Conservation (phyloP, 768 basidiomycete genomes). For the Sarcodon aspratus region DNA sequence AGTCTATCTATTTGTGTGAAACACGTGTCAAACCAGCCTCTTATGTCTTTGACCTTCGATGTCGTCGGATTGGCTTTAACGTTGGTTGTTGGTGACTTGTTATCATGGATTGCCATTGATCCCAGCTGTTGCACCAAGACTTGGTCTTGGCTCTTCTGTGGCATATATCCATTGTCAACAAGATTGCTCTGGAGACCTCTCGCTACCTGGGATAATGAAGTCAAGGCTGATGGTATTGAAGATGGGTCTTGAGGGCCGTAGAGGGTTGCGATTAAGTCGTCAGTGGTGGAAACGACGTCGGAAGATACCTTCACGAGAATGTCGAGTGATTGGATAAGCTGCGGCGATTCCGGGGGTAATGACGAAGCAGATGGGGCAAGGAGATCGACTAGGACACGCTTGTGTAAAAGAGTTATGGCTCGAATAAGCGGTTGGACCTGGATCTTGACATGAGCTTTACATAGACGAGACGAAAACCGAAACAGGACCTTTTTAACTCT, state of each 20-base stretch:
- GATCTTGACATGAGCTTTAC: background rate
- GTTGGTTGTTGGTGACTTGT: no score
- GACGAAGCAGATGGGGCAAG: constrained; percentile 18
- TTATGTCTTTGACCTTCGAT: constrained; percentile 22
- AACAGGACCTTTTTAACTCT: constrained; percentile 45
- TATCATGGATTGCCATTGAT: constrained; percentile 10
- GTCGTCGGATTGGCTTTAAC: background rate
- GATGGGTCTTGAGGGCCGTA: constrained; percentile 49
- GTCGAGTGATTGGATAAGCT: constrained; percentile 29
- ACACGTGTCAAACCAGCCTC: constrained; percentile 57
- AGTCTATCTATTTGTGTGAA: constrained; percentile 46
- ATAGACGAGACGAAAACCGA: constrained; percentile 1
- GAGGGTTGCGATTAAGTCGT: constrained; percentile 57
- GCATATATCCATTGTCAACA: constrained; percentile 7
- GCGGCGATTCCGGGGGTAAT: constrained; percentile 11
- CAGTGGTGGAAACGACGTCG: constrained; percentile 39
- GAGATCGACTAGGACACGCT: constrained; percentile 42
- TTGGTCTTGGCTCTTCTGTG: constrained; percentile 8
- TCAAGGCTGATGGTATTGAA: constrained; percentile 28
- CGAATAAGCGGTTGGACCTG: constrained; percentile 55
- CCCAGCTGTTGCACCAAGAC: constrained; percentile 15
- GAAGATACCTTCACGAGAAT: constrained; percentile 37
- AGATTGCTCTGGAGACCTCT: constrained; percentile 23
- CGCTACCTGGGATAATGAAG: constrained; percentile 25
- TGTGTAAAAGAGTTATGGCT: constrained; percentile 49